Conservation (phyloP, 2,329 filamentous ascomycete species). For the Teratosphaeria pseudoeucalypti region DNA sequence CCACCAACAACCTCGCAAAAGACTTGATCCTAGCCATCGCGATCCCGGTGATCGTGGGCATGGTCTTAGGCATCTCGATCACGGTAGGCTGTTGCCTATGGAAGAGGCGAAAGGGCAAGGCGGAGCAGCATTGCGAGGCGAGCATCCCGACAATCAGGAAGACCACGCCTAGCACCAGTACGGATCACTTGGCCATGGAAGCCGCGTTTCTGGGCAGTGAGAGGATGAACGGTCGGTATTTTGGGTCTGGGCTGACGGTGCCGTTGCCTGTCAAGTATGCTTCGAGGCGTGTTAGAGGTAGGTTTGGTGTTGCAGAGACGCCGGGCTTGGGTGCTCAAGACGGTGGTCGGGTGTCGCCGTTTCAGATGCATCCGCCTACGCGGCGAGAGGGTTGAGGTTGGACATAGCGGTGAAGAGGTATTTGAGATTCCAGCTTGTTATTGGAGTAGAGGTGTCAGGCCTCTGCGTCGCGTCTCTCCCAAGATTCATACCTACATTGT, state of each 20-base stretch:
- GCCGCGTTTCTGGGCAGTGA: neutral
- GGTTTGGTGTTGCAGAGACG: neutral
- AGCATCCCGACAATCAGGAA: neutral
- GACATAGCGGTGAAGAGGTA: no score
- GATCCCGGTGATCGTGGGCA: neutral
- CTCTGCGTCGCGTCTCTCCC: neutral
- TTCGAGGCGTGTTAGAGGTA: neutral
- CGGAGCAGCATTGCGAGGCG: neutral
- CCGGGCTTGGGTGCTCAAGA: neutral
- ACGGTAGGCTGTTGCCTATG: neutral
- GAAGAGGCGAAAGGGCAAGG: neutral
- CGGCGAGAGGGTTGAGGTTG: neutral
- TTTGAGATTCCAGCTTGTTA: no score
- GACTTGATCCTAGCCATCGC: neutral
- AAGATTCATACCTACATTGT: neutral
- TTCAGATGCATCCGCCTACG: neutral
- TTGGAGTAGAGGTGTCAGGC: no score
- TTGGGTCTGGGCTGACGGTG: neutral
- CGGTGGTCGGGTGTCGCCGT: neutral
- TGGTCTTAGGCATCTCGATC: neutral
- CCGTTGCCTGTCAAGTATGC: neutral
- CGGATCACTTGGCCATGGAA: neutral
- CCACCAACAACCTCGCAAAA: neutral
- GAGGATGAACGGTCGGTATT: neutral
- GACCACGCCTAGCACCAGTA: neutral